Percentiles rank a stretch among this genome's conserved stretches.
Evolutionary conservation across 768 basidiomycete genomes (phyloP).

Genomic region (Xerocomus brunneocitrinus): DNA sequence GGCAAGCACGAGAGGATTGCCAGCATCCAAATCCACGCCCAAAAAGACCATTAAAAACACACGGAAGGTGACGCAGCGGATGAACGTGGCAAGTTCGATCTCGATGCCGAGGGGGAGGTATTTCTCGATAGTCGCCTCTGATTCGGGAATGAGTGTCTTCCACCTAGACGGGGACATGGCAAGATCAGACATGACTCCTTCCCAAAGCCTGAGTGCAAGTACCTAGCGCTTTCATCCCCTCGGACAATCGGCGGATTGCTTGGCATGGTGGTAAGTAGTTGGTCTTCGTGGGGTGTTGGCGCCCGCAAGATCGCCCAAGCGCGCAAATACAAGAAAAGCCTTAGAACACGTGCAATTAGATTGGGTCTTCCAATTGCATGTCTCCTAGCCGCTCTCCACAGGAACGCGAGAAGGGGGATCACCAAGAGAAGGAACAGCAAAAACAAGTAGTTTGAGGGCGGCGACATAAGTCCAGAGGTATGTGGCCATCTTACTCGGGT

Average conservation of each 20-base stretch:
- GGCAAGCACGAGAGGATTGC: slow-evolving; percentile 11
- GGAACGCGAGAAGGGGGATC: not conserved
- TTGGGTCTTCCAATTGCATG: not conserved
- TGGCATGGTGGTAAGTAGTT: slow-evolving; percentile 7
- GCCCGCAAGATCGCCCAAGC: slow-evolving; percentile 7
- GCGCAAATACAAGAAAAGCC: not conserved
- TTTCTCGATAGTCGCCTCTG: slow-evolving; percentile 5
- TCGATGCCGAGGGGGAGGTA: slow-evolving; percentile 11
- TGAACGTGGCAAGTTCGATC: slow-evolving; percentile 35
- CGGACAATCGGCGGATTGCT: not conserved
- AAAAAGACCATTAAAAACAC: slow-evolving; percentile 42
- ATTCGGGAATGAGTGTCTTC: slow-evolving; percentile 9
- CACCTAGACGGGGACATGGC: slow-evolving; percentile 8
- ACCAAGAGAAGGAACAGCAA: slow-evolving; percentile 15
- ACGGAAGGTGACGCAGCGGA: slow-evolving; percentile 44
- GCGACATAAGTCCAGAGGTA: slow-evolving; percentile 9
- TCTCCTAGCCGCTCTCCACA: not conserved
- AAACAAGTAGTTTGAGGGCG: slow-evolving; percentile 8
- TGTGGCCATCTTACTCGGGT: not conserved
- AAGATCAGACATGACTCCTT: slow-evolving; percentile 2
- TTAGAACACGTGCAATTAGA: slow-evolving; percentile 15
- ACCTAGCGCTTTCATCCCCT: slow-evolving; percentile 15
- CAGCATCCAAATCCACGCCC: slow-evolving; percentile 20
- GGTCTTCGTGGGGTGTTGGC: slow-evolving; percentile 2
- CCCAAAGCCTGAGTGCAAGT: not conserved